A percentile compares a stretch with the other conserved stretches of the same genome.
These are phyloP conservation scores for Trichophaea hybrida DNA, from an alignment of 2,329 filamentous ascomycete species.

Conservation along the genomic window DNA sequence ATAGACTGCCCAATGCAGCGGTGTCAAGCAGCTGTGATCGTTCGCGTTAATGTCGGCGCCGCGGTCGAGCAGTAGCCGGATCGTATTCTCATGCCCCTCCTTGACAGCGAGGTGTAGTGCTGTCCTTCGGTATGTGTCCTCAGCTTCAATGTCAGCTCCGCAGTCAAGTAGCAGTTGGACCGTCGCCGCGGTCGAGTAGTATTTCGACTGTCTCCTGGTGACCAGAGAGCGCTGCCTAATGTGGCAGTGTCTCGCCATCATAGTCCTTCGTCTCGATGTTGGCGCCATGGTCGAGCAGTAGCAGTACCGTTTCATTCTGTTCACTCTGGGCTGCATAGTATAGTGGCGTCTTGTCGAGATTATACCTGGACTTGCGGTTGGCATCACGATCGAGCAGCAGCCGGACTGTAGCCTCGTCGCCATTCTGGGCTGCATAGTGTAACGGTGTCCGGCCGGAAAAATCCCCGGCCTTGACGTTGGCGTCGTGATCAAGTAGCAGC, in stretches of 20 bases:
- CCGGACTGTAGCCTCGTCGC: background rate
- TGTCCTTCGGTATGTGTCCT: background rate
- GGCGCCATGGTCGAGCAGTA: no score
- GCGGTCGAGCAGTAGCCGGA: conserved; percentile 3
- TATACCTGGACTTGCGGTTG: no score
- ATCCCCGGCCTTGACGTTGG: background rate
- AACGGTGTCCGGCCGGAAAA: background rate
- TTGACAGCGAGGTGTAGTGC: conserved; percentile 11
- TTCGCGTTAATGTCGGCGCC: no score
- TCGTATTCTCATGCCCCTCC: conserved; percentile 3
- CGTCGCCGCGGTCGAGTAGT: no score
- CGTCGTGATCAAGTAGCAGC: background rate
- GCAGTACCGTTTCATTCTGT: background rate
- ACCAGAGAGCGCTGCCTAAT: no score
- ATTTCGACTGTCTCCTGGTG: no score
- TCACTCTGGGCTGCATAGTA: no score
- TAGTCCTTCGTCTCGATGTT: no score
- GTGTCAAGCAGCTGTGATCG: background rate
- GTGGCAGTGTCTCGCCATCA: no score
- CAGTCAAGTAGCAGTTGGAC: no score
- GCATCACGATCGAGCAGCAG: no score
- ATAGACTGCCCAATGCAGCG: background rate
- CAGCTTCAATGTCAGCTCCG: background rate
- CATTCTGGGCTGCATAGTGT: background rate
- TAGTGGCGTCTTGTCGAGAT: no score